Conservation (phyloP, 768 basidiomycete genomes). For the Solioccasus polychromus region DNA sequence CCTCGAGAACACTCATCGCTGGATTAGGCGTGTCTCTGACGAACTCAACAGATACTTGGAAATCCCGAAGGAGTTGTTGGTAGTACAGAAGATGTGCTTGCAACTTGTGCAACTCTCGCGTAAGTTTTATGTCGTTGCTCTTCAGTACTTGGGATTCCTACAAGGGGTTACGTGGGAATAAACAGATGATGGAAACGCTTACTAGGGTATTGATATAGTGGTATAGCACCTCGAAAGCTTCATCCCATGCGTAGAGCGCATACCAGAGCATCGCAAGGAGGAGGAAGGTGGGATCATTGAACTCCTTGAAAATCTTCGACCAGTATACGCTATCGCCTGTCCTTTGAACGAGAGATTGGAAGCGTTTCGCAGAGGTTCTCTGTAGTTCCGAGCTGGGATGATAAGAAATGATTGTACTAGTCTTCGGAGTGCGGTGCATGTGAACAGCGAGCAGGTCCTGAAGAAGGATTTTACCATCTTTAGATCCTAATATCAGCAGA, state of each 20-base stretch:
- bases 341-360: slow-evolving; percentile 28
- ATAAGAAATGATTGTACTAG: slow-evolving; percentile 28
- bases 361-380: slow-evolving; percentile 28
- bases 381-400: slow-evolving; percentile 26
- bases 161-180: not conserved
- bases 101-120: slow-evolving; percentile 53
- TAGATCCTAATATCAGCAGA: not conserved
- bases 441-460: slow-evolving; percentile 55
- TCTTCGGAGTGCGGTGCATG: slow-evolving; percentile 39
- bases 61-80: slow-evolving; percentile 51
- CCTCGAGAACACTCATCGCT: slow-evolving; percentile 34
- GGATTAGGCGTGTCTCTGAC: slow-evolving; percentile 48
- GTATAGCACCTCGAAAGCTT: slow-evolving; percentile 52
- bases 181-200: slow-evolving; percentile 9
- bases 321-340: slow-evolving; percentile 35
- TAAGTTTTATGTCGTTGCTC: slow-evolving; percentile 41
- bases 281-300: slow-evolving; percentile 53
- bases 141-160: slow-evolving; percentile 48
- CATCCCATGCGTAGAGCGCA: slow-evolving; percentile 61
- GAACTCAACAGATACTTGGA: slow-evolving; percentile 48
- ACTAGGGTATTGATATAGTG: slow-evolving; percentile 49
- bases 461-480: slow-evolving; percentile 22
- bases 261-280: slow-evolving; percentile 57
- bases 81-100: slow-evolving; percentile 61
- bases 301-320: slow-evolving; percentile 26